Evolutionary conservation across 768 basidiomycete species (phyloP).

Genomic region (Kwoniella bestiolae): DNA sequence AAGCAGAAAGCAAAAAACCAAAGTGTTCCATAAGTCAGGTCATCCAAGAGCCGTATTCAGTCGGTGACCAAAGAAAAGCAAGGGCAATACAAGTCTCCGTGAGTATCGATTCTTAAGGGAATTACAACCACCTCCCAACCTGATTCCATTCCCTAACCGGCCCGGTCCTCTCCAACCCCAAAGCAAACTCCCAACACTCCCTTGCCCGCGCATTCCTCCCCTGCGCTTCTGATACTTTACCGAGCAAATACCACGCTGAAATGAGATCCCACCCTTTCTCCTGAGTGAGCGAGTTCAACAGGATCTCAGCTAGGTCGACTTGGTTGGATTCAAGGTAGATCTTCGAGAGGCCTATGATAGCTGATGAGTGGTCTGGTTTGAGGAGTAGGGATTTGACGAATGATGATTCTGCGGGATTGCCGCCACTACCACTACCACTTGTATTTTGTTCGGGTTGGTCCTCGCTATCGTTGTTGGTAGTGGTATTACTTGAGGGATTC

Average conservation of each 20-base stretch:
- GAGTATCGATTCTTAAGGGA: too few species aligned
- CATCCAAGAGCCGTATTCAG: too few species aligned
- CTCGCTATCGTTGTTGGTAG: neutral
- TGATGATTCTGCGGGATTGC: constrained; percentile 66
- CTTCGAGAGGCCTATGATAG: constrained; percentile 75
- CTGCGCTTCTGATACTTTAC: constrained; percentile 76
- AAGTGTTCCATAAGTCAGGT: too few species aligned
- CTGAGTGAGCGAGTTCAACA: constrained; percentile 75
- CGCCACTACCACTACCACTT: too few species aligned
- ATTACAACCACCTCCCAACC: constrained; percentile 23
- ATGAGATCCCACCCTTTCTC: constrained; percentile 86
- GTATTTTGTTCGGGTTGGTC: neutral
- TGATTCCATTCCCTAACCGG: constrained; percentile 51
- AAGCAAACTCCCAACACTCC: constrained; percentile 73
- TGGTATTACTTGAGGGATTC: neutral
- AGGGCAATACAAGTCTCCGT: too few species aligned
- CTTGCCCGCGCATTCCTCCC: constrained; percentile 68
- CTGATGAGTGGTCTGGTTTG: constrained; percentile 74
- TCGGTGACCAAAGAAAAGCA: too few species aligned
- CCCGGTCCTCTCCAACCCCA: constrained; percentile 61
- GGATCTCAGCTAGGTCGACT: constrained; percentile 79
- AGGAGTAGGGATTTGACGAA: constrained; percentile 79
- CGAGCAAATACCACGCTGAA: constrained; percentile 93
- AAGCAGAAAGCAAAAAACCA: too few species aligned
- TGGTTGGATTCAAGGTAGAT: constrained; percentile 69